Percentiles rank a stretch among this genome's conserved stretches.
Conservation (phyloP, 2,329 filamentous ascomycete genomes). For the Tricladium varicosporioides region DNA sequence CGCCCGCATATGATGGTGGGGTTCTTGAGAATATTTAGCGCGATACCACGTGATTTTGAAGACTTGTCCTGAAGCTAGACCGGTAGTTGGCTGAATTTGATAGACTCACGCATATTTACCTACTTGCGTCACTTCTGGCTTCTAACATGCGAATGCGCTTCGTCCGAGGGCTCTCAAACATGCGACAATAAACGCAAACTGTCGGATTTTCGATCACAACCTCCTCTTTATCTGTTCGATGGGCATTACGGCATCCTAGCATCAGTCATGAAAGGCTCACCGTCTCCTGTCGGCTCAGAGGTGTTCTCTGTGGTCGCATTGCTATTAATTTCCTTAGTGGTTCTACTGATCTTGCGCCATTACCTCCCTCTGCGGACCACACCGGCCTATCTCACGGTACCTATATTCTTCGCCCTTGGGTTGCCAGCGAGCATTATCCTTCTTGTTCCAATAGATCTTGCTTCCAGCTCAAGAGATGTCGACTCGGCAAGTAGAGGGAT, state of each 20-base stretch:
- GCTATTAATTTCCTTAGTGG: constrained; percentile 69
- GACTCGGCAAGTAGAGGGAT: constrained; percentile 74
- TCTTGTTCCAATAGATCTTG: constrained; percentile 92
- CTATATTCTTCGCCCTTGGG: constrained; percentile 94
- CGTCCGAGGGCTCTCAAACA: too few species aligned
- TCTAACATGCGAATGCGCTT: too few species aligned
- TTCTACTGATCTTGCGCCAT: constrained; percentile 81
- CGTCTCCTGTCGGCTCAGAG: constrained; percentile 72
- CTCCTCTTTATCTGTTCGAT: constrained; percentile 9
- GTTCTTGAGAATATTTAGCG: too few species aligned
- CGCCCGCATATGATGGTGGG: background rate
- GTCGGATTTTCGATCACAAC: too few species aligned
- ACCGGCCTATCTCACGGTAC: constrained; percentile 83
- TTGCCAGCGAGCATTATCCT: constrained; percentile 88
- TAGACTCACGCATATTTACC: too few species aligned
- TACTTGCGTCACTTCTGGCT: too few species aligned
- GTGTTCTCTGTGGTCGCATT: constrained; percentile 75
- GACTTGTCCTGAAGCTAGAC: too few species aligned
- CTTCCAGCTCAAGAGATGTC: constrained; percentile 74
- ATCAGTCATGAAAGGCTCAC: constrained; percentile 34
- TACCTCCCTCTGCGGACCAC: constrained; percentile 90
- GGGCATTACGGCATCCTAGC: constrained; percentile 6
- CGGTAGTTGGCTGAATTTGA: too few species aligned
- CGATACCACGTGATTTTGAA: too few species aligned
- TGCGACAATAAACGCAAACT: too few species aligned